Evolutionary conservation across 2,329 filamentous ascomycete genomes (phyloP), one percentile per base, ranked within the genome.

Genomic region (Dothideomycetidae sp.): DNA sequence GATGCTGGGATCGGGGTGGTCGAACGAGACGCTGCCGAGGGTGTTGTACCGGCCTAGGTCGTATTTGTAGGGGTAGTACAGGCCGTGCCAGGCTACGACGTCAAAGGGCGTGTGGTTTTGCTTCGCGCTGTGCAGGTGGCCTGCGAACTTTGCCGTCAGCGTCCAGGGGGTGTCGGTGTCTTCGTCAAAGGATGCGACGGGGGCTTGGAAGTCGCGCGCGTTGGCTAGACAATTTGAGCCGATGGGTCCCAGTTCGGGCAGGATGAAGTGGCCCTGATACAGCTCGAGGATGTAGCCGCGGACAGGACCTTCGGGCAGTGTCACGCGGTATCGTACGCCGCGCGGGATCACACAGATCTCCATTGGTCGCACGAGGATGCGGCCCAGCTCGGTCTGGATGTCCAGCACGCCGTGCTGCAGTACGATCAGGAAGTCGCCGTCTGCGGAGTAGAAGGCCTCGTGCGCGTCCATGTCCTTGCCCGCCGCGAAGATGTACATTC

Each of bases 371-470:
- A 80, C 73, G 35, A 75, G 66, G 0, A 80, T 53, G 16, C 64
- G 65, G 3, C 77, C 77, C 11, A 80, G 66, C 49, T 81, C 77
- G 2, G 77, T 81, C 49, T 77, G 74, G 31, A 81, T 74, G 45
- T 80, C 71, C 2, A 81, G 61, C 0, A 68, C 61, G 10, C 77
- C 77, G 44, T 75, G 67, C 42, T 81, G 76, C 0, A 70, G 73
- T 2, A 80, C 64, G 32, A 81, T 75, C 36, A 80, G 58, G 42
- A 76, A 68, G 50, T 81, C 76, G 11, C 77, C 77, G 42, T 81
- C 77, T 0, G 83, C 78, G 3, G 79, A 86, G 65, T 88, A 92
- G 55, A 86, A 92, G 0, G 82, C 82, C 34, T 78, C 67, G 28
- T 71, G 70, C n/a, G 67, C 60, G 33, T 67, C 66, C 85, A 93